Base-by-base conservation (phyloP, 176 grass and related monocot genomes). In the Chrysopogon serrulatus region DNA sequence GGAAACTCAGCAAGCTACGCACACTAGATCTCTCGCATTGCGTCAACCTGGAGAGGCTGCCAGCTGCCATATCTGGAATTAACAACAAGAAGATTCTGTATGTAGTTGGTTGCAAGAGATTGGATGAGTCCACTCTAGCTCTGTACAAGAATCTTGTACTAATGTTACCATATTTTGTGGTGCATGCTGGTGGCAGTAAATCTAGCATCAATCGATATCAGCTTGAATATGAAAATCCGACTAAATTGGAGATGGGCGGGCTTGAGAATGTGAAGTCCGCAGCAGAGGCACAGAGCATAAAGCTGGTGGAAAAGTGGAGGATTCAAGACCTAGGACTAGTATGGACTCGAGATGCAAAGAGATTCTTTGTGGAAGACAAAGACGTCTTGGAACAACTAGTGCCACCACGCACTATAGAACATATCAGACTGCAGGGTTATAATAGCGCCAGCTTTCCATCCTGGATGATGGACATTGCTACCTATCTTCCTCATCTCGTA, bases 41-140 rank as follows among this genome's bases (percentile, higher is more conserved):
- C 13, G 2, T 0, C 12, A 28, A 30, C 0, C 11, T 61, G 13
- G 3, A 4, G 24, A 61, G 57, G 24, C 57, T 61, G 10, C 57
- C 57, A 5, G 11, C 10, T 13, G 5, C 1, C 4, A 5, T 30
- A 28, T 61, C 57, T 61, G 10, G 0, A 61, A 61, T 28, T 28
- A 0, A 28, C 1, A 61, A 11, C 11, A 3, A 28, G 11, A 61
- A 61, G 26, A 12, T 27, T 27, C 19, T 60, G 13, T 0, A 60
- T 60, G n/a, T 27, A 10, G 1, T 0, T 0, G 11, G 4, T 28
- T 61, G 57, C 4, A 0, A 0, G 10, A 6, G 2, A 1, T 28
- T 61, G 12, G 57, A 61, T 30, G 28, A 1, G 26, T 11, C 56
- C 8, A 59, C 56, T 11, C 23, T 26, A 12, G 9, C 56, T 45